Conservation (phyloP, 306 rosid species). For the Prunus mongolica region DNA sequence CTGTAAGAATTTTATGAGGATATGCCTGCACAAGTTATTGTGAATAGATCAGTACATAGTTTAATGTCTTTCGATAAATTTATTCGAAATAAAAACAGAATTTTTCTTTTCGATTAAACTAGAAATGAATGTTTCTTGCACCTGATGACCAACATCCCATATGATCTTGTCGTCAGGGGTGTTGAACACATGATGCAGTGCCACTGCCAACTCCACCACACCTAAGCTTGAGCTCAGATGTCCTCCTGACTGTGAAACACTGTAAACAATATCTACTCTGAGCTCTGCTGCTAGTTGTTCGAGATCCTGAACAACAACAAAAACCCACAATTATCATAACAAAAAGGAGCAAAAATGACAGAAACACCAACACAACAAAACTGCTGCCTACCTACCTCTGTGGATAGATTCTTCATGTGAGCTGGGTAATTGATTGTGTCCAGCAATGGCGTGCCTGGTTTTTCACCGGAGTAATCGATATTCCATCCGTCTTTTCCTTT, state of each 20-base stretch:
- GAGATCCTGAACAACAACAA: slow-evolving; percentile 50
- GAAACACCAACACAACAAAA: neutral
- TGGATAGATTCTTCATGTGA: slow-evolving; percentile 77
- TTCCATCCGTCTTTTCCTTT: slow-evolving; percentile 56
- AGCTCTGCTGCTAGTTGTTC: slow-evolving; percentile 81
- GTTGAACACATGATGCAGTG: slow-evolving; percentile 82
- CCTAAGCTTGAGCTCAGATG: slow-evolving; percentile 97
- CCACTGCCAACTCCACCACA: slow-evolving; percentile 81
- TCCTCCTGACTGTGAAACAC: slow-evolving; percentile 70
- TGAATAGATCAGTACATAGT: neutral
- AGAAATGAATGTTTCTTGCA: slow-evolving; percentile 8
- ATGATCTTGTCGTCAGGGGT: slow-evolving; percentile 83
- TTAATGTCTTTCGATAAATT: neutral
- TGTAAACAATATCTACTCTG: slow-evolving; percentile 68
- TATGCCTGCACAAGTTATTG: slow-evolving; percentile 63
- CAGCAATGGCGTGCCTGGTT: slow-evolving; percentile 76
- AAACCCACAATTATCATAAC: neutral
- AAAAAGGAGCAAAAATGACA: neutral
- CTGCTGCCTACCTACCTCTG: slow-evolving; percentile 39
- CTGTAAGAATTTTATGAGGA: slow-evolving; percentile 91
- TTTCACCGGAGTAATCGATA: slow-evolving; percentile 47
- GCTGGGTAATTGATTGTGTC: slow-evolving; percentile 71
- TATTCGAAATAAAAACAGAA: neutral
- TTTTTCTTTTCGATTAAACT: neutral
- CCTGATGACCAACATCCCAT: slow-evolving; percentile 99